Evolutionary conservation across 1,139 yeast species (phyloP).

Genomic region (Pichia sp.): DNA sequence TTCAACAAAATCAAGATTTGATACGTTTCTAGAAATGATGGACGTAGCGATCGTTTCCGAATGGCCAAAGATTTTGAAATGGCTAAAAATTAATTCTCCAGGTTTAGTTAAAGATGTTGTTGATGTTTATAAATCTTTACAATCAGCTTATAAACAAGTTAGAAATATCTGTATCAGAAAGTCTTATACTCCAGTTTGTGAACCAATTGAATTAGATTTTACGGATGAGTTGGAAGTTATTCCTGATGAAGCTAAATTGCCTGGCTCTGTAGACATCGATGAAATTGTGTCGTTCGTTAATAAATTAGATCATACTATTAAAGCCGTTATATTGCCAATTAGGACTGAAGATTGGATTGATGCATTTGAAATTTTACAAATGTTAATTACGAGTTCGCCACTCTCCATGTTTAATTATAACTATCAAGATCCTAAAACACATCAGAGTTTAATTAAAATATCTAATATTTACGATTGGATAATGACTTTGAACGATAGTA

Average conservation of each 20-base stretch:
- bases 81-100: constrained; percentile 23
- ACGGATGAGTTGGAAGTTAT: constrained; percentile 20
- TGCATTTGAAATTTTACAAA: constrained; percentile 67
- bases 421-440: constrained; percentile 35
- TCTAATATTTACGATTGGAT: constrained; percentile 70
- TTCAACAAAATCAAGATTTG: constrained; percentile 52
- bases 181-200: constrained; percentile 63
- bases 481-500: constrained; percentile 38
- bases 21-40: constrained; percentile 60
- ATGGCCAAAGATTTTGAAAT: constrained; percentile 56
- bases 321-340: constrained; percentile 54
- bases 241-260: constrained; percentile 25
- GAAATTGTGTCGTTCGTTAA: constrained; percentile 54
- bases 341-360: constrained; percentile 74
- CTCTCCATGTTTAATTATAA: constrained; percentile 57
- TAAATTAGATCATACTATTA: constrained; percentile 57
- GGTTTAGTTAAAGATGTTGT: constrained; percentile 12
- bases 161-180: constrained; percentile 72
- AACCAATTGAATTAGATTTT: constrained; percentile 20
- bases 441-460: constrained; percentile 55
- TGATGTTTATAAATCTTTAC: constrained; percentile 10
- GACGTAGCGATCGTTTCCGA: constrained; percentile 62
- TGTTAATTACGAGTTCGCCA: constrained; percentile 47
- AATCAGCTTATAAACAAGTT: constrained; percentile 54
- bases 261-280: constrained; percentile 30